Conservation (phyloP, 192 early-diverging fungal species). For the Coemansia sp. region DNA sequence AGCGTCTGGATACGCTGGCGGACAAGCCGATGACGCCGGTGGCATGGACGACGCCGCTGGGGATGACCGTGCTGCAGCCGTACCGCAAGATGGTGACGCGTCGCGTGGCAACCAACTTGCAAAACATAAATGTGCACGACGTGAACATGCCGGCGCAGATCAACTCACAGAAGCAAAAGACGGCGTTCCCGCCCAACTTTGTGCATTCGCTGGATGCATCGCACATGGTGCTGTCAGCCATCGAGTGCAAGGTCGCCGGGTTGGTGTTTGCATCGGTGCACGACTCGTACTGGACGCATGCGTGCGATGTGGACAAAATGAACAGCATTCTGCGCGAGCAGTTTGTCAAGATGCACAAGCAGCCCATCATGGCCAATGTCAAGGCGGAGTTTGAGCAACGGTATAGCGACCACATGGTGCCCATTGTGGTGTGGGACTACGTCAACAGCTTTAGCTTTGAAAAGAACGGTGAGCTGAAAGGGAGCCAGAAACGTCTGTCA, state of each 20-base stretch:
- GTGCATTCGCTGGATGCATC: conserved; percentile 97
- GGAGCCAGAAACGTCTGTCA: neutral
- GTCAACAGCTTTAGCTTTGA: conserved; percentile 19
- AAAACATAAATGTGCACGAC: conserved; percentile 76
- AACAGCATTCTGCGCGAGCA: conserved; percentile 80
- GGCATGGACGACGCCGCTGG: conserved; percentile 94
- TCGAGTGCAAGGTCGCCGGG: conserved; percentile 73
- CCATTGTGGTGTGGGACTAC: conserved; percentile 57
- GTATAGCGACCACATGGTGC: conserved; percentile 71
- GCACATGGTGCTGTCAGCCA: conserved; percentile 94
- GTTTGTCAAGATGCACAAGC: conserved; percentile 83
- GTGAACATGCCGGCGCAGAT: conserved; percentile 70
- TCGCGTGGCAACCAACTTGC: conserved; percentile 74
- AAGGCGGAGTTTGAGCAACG: conserved; percentile 79
- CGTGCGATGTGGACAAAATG: conserved; percentile 86
- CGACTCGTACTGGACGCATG: conserved; percentile 98
- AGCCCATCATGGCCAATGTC: conserved; percentile 82
- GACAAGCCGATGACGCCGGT: conserved; percentile 83
- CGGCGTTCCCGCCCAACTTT: conserved; percentile 98
- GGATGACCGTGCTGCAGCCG: conserved; percentile 94
- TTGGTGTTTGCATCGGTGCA: conserved; percentile 94
- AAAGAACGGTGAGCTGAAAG: conserved; percentile 11
- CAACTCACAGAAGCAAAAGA: conserved; percentile 87
- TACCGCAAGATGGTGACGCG: conserved; percentile 75
- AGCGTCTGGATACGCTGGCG: conserved; percentile 36